Percentiles rank a stretch among this genome's conserved stretches.
Conservation (phyloP, 2,329 filamentous ascomycete species). For the Trichoderma polysporum region DNA sequence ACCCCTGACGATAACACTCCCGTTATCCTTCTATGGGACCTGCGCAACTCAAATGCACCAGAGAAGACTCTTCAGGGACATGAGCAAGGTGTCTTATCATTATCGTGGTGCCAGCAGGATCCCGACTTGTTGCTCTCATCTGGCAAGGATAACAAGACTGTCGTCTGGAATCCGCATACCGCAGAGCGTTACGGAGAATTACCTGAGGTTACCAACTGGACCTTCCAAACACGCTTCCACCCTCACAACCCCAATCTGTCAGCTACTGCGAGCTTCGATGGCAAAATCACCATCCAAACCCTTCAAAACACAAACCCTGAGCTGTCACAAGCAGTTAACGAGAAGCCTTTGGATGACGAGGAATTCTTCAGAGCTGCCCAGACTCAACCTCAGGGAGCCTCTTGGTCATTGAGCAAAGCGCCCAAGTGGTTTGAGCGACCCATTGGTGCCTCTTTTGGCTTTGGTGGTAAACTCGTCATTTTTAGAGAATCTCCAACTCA, state of each 20-base stretch:
- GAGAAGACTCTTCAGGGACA: conserved; percentile 89
- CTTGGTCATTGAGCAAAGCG: conserved; percentile 81
- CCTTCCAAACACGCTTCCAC: conserved; percentile 92
- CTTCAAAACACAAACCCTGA: conserved; percentile 89
- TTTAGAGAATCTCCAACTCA: conserved; percentile 62
- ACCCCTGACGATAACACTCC: conserved; percentile 87
- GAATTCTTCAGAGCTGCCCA: conserved; percentile 97
- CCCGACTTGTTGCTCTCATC: conserved; percentile 85
- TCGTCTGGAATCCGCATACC: conserved; percentile 95
- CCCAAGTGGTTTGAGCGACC: conserved; percentile 90
- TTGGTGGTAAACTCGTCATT: conserved; percentile 86
- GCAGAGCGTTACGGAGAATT: conserved; percentile 88
- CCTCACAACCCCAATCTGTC: conserved; percentile 89
- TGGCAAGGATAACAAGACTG: conserved; percentile 93
- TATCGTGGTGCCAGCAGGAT: conserved; percentile 95
- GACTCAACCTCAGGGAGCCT: conserved; percentile 83
- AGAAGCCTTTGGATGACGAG: conserved; percentile 77
- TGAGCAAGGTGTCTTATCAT: conserved; percentile 86
- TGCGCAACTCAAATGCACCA: conserved; percentile 93
- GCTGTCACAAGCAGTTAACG: conserved; percentile 63
- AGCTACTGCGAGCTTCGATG: conserved; percentile 95
- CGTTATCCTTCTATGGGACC: conserved; percentile 88
- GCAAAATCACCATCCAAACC: conserved; percentile 91
- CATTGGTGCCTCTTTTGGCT: conserved; percentile 85
- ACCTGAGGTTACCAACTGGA: conserved; percentile 98